phyloP scores from a whole-genome alignment of 2,329 filamentous ascomycete species.

The Fusarium udum region DNA sequence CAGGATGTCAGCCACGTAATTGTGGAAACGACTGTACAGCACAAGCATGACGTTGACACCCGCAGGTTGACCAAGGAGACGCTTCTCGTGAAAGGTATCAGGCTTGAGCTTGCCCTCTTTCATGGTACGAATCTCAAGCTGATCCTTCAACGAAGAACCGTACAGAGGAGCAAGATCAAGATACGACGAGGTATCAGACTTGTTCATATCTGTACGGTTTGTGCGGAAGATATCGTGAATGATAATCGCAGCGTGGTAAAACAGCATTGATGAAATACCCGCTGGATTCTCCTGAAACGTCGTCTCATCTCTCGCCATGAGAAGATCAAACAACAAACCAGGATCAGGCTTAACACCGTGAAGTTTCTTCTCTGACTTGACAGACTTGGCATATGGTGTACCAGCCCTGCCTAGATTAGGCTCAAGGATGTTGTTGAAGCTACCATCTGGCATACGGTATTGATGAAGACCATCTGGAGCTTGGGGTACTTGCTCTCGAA shows the following conservation, averaged over 20 bases:
- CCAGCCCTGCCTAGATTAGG: slow-evolving; percentile 72
- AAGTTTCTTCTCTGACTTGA: slow-evolving; percentile 65
- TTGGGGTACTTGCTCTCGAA: slow-evolving; percentile 50
- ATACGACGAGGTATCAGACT: slow-evolving; percentile 76
- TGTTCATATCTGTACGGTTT: slow-evolving; percentile 68
- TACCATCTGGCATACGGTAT: slow-evolving; percentile 52
- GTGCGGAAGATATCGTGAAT: slow-evolving; percentile 52
- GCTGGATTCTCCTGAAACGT: slow-evolving; percentile 72
- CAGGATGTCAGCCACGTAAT: slow-evolving; percentile 71
- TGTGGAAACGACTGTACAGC: slow-evolving; percentile 76
- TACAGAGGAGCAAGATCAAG: slow-evolving; percentile 79
- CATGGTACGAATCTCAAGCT: slow-evolving; percentile 69
- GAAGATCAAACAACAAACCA: slow-evolving; percentile 71
- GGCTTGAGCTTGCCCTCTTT: slow-evolving; percentile 75
- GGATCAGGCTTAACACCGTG: slow-evolving; percentile 71
- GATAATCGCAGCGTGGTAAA: slow-evolving; percentile 75
- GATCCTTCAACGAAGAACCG: slow-evolving; percentile 71
- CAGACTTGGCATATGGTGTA: slow-evolving; percentile 74
- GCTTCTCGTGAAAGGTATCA: slow-evolving; percentile 73
- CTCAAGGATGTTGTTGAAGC: slow-evolving; percentile 66
- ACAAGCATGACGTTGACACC: slow-evolving; percentile 75
- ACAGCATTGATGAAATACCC: slow-evolving; percentile 78
- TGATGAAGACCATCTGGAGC: slow-evolving; percentile 50
- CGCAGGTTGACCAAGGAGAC: slow-evolving; percentile 72
- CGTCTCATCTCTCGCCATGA: slow-evolving; percentile 66